Percentiles rank a stretch among this genome's conserved stretches.
Conservation (phyloP, 83 land plant genomes). For the Isoetes engelmannii region DNA sequence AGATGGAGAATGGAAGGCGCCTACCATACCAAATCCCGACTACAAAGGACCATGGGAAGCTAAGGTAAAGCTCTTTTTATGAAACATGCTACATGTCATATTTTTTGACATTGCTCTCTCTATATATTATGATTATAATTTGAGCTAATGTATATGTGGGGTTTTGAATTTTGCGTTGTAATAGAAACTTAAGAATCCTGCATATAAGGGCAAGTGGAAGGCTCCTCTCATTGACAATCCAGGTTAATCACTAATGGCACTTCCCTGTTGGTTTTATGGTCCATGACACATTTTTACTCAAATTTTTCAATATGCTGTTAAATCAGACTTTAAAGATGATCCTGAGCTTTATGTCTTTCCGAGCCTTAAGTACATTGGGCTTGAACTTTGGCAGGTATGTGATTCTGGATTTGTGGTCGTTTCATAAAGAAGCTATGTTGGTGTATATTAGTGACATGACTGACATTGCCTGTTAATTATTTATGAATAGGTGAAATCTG, state of each 20-base stretch:
- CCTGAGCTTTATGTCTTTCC: constrained; percentile 74
- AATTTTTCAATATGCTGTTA: not conserved
- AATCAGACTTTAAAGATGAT: constrained; percentile 78
- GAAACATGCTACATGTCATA: too few species aligned
- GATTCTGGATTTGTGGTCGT: too few species aligned
- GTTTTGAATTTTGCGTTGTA: not conserved
- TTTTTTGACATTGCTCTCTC: not conserved
- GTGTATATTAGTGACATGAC: not conserved
- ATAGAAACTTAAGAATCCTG: constrained; percentile 87
- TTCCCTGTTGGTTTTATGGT: not conserved
- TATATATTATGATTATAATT: not conserved
- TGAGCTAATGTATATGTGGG: not conserved
- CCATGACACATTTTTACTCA: not conserved
- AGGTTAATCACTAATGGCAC: constrained; percentile 30
- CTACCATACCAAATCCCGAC: constrained; percentile 88
- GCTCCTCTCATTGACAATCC: constrained; percentile 90
- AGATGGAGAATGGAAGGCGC: constrained; percentile 94
- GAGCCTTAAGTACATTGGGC: constrained; percentile 61
- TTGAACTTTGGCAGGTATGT: constrained; percentile 86
- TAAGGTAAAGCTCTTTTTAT: constrained; percentile 37
- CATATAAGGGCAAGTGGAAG: constrained; percentile 90
- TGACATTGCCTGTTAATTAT: not conserved
- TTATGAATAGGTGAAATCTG: constrained; percentile 78
- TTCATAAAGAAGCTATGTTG: not conserved
- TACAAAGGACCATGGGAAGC: constrained; percentile 94